Evolutionary conservation across 108 stramenopile species (phyloP), one percentile per base, ranked within the genome.

Genomic region (Nitzschia inconspicua): DNA sequence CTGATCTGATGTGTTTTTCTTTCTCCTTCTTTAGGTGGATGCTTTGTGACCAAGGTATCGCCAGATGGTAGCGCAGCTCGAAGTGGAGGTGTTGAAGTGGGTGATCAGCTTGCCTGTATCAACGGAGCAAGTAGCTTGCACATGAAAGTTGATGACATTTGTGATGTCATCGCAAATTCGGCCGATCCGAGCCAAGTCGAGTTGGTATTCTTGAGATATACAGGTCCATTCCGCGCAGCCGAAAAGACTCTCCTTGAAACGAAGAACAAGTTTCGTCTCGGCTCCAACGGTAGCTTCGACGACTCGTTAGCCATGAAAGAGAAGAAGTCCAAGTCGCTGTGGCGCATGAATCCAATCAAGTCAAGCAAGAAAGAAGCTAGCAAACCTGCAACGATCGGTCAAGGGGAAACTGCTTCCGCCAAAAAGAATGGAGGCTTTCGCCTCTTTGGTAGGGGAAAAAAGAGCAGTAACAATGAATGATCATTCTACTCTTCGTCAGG

Each of bases 31-130:
- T 2, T 54, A 54, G 53, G 74, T 19, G 87, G 91, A 11, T 86
- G 81, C 57, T 88, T 86, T 74, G 82, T 92, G 24, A 79, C 79
- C 4, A 84, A 80, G 68, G 70, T 86, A 14, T 56, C 85, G 18
- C 74, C 84, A 5, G 62, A 60, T 37, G 90, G 90, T 8, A 86
- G 82, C 50, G 84, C 83, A 18, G 51, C 60, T 16, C 27, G 34
- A 5, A 71, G 62, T 48, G 72, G 76, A 10, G 60, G 60, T 47
- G 75, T 89, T 39, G 67, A 82, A 31, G 68, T 79, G 28, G 87
- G 91, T 8, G 91, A 92, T 66, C 91, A 92, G 46, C 72, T 92
- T 18, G 85, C 87, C 4, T 80, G 83, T 24, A 79, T 92, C 29
- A 82, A 89, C 60, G 87, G 87, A 1, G 54, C 36, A n/a, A 83